phyloP scores from a whole-genome alignment of 345 rosid species.

The Psidium friedrichsthalianum region DNA sequence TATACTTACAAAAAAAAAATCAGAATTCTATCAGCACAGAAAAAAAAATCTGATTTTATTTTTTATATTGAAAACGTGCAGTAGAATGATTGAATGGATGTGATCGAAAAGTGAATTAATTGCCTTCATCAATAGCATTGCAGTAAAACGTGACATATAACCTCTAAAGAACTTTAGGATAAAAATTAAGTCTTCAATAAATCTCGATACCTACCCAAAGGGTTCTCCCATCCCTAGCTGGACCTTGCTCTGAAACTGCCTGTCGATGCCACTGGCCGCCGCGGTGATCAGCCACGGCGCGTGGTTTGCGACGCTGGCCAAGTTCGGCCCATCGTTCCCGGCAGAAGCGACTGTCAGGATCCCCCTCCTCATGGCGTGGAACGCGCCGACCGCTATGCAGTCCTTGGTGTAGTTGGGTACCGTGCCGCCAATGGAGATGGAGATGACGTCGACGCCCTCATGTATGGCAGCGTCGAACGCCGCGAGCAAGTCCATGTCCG shows the following conservation, averaged over 20 bases:
- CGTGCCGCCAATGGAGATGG: slow-evolving; percentile 63
- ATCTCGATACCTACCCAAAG: slow-evolving; percentile 19
- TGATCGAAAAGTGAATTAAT: no score
- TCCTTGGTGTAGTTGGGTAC: slow-evolving; percentile 27
- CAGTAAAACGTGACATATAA: no score
- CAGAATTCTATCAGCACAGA: no score
- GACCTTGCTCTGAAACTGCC: slow-evolving; percentile 57
- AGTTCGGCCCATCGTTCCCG: slow-evolving; percentile 65
- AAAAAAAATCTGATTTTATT: neutral
- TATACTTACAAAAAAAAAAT: no score
- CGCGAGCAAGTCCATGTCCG: slow-evolving; percentile 80
- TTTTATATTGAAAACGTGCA: no score
- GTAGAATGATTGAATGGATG: no score
- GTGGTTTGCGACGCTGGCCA: slow-evolving; percentile 42
- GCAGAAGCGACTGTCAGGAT: slow-evolving; percentile 68
- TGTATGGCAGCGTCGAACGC: slow-evolving; percentile 71
- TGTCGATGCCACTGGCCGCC: slow-evolving; percentile 73
- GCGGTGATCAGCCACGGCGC: slow-evolving; percentile 91
- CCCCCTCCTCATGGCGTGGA: slow-evolving; percentile 78
- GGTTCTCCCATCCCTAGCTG: slow-evolving; percentile 46
- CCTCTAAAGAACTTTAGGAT: neutral
- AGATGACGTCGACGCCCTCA: slow-evolving; percentile 75
- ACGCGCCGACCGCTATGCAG: slow-evolving; percentile 58
- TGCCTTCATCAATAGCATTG: no score
- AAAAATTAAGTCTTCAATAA: neutral